These are phyloP conservation scores for Dactylonectria macrodidyma DNA, from an alignment of 2,329 filamentous ascomycete species.

Conservation along the genomic window DNA sequence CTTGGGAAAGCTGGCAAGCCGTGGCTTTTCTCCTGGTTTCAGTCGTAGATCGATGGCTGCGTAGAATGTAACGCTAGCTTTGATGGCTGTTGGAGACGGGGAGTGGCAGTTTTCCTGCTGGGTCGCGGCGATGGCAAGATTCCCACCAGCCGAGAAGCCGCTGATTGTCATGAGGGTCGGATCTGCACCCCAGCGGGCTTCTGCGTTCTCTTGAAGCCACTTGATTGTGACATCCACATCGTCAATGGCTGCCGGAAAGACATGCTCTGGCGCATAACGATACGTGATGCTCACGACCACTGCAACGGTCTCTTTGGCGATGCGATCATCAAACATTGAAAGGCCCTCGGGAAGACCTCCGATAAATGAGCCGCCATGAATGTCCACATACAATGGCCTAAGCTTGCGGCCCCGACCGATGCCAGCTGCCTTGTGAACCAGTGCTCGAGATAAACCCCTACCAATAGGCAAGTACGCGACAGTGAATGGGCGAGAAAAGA, in stretches of 20 bases:
- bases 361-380: constrained; percentile 61
- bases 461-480: constrained; percentile 53
- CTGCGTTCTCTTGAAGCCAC: constrained; percentile 58
- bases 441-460: constrained; percentile 43
- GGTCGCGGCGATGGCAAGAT: constrained; percentile 56
- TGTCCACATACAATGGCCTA: constrained; percentile 60
- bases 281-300: constrained; percentile 66
- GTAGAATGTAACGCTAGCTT: constrained; percentile 59
- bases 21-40: constrained; percentile 58
- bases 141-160: constrained; percentile 61
- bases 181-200: constrained; percentile 54
- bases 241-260: constrained; percentile 63
- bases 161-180: constrained; percentile 58
- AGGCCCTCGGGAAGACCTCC: constrained; percentile 59
- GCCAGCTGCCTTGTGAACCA: constrained; percentile 53
- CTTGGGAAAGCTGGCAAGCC: constrained; percentile 49
- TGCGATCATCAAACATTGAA: constrained; percentile 50
- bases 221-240: constrained; percentile 62
- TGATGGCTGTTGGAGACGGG: constrained; percentile 47
- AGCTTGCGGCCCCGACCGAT: constrained; percentile 38
- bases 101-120: constrained; percentile 44
- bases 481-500: constrained; percentile 54
- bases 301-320: constrained; percentile 58
- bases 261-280: constrained; percentile 65
- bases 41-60: constrained; percentile 57